Evolutionary conservation across 306 rosid species (phyloP), one percentile per base, ranked within the genome.

Genomic region (Argentina anserina): DNA sequence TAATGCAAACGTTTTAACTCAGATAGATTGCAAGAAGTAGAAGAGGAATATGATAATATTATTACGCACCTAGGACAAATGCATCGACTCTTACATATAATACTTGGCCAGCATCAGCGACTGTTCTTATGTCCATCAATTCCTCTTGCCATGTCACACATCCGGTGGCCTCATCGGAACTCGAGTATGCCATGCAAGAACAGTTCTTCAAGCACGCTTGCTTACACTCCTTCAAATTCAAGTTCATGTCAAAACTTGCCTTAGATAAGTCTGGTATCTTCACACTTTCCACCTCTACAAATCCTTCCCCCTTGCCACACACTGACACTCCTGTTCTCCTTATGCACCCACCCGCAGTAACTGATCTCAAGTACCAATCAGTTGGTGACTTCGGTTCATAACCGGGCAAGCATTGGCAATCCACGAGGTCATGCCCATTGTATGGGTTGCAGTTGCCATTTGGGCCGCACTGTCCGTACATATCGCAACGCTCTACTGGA

Each of bases 241-340:
- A 58, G 21, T 77, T 81, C 83, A 4, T 34, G 1, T 63, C 72
- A 0, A 7, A 82, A 75, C 2, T 68, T 47, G 84, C 86, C 3
- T 6, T 15, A 0, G 88, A 79, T 5, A 79, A 77, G 60, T 87
- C 86, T 5, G 92, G 90, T 25, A 84, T 4, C 70, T 90, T 90
- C 36, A 80, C 71, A 6, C 69, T 50, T 43, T 14, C 58, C 46
- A 87, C 5, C 75, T 60, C 76, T 21, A 79, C 78, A 15, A 89
- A 87, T 46, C 95, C 97, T 53, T 89, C 97, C 13, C 92, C 89
- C 13, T 49, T 76, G 4, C 62, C 42, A 41, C 95, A 91, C 50
- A 72, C 12, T 0, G 70, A 64, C 3, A 1, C 67, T 9, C 77
- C 83, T 20, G 8, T 50, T 25, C 66, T 83, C 62, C 88, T 86